Evolutionary conservation across 2,329 filamentous ascomycete species (phyloP).

Genomic region (Nigrograna mackinnonii): DNA sequence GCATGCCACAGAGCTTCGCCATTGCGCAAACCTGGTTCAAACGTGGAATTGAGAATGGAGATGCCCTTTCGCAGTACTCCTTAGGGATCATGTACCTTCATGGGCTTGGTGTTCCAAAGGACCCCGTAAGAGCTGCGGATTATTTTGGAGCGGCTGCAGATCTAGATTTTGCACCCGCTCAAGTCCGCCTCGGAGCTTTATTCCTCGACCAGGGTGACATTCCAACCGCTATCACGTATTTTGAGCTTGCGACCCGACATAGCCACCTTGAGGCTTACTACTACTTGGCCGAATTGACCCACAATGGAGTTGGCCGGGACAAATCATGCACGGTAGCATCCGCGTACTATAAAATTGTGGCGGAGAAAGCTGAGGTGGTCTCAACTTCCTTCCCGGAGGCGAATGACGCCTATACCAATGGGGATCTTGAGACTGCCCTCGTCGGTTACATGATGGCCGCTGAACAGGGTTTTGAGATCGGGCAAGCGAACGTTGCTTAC

Average conservation of each 20-base stretch:
- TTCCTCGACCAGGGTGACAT: slow-evolving; percentile 89
- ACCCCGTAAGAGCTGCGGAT: slow-evolving; percentile 72
- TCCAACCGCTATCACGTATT: slow-evolving; percentile 79
- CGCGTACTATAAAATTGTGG: slow-evolving; percentile 85
- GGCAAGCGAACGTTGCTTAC: slow-evolving; percentile 87
- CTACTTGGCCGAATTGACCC: slow-evolving; percentile 85
- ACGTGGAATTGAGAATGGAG: slow-evolving; percentile 73
- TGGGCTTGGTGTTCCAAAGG: slow-evolving; percentile 72
- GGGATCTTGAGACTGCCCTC: slow-evolving; percentile 78
- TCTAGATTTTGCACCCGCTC: slow-evolving; percentile 77
- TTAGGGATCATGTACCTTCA: slow-evolving; percentile 82
- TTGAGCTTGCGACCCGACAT: slow-evolving; percentile 82
- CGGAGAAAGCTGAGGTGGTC: slow-evolving; percentile 85
- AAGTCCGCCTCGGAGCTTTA: slow-evolving; percentile 80
- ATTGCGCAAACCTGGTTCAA: slow-evolving; percentile 83
- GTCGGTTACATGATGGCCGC: slow-evolving; percentile 84
- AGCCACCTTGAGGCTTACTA: slow-evolving; percentile 89
- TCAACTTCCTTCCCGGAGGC: slow-evolving; percentile 83
- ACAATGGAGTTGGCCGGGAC: slow-evolving; percentile 79
- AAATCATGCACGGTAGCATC: slow-evolving; percentile 77
- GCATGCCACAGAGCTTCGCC: slow-evolving; percentile 75
- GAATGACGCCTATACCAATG: slow-evolving; percentile 78
- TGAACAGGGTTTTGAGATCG: slow-evolving; percentile 88
- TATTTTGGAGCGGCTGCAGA: slow-evolving; percentile 80
- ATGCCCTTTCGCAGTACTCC: slow-evolving; percentile 82